Percentiles rank a stretch among this genome's conserved stretches.
phyloP scores from a whole-genome alignment of 345 rosid species.

The Murraya koenigii region DNA sequence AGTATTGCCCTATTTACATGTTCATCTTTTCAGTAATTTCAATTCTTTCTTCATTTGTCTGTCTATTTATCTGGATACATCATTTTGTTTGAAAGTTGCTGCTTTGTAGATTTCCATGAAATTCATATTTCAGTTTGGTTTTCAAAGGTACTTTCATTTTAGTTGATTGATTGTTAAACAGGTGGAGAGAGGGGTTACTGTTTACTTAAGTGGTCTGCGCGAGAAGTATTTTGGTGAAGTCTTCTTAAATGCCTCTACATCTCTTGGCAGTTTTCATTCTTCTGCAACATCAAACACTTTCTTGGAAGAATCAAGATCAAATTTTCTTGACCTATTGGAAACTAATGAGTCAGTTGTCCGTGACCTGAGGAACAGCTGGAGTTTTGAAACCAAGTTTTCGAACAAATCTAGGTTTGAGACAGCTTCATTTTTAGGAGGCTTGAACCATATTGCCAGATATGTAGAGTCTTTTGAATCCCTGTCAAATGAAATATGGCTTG shows the following conservation, averaged over 20 bases:
- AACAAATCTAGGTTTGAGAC: conserved; percentile 23
- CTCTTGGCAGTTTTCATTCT: conserved; percentile 40
- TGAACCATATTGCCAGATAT: conserved; percentile 87
- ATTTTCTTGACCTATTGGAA: conserved; percentile 19
- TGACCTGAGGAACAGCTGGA: conserved; percentile 29
- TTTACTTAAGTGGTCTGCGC: conserved; percentile 83
- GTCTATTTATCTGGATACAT: conserved; percentile 3
- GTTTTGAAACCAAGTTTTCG: conserved; percentile 23
- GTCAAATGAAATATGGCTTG: conserved; percentile 91
- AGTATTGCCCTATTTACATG: background rate
- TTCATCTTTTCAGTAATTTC: background rate
- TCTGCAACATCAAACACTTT: conserved; percentile 32
- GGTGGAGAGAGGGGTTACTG: conserved; percentile 88
- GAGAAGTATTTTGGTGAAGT: conserved; percentile 95
- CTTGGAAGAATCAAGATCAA: conserved; percentile 32
- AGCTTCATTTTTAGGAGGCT: conserved; percentile 61
- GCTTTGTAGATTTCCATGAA: background rate
- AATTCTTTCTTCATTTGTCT: background rate
- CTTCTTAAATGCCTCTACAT: conserved; percentile 64
- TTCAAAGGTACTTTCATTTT: background rate
- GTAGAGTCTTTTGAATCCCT: conserved; percentile 91
- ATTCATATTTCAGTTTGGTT: background rate
- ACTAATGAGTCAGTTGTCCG: conserved; percentile 24
- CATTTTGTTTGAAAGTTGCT: background rate
- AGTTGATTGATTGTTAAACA: conserved; percentile 29